phyloP scores from a whole-genome alignment of 139 green algal genomes.

The Micractinium conductrix region DNA sequence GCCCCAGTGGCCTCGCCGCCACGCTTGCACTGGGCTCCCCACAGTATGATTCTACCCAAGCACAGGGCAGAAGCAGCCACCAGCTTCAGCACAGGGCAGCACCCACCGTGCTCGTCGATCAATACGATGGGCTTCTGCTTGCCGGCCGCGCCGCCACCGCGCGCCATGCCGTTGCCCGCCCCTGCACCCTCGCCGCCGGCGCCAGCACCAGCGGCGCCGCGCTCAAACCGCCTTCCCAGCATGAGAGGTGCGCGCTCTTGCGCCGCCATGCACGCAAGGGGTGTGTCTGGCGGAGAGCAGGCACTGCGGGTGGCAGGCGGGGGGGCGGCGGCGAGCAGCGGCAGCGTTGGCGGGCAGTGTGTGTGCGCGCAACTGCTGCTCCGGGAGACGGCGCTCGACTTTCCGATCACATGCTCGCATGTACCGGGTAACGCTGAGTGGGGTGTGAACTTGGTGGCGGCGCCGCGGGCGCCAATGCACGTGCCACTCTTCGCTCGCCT shows the following conservation, averaged over 20 bases:
- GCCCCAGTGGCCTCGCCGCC: too few species aligned
- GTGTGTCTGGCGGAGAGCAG: background rate
- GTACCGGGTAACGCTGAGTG: background rate
- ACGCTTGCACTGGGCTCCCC: background rate
- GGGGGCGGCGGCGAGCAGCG: background rate
- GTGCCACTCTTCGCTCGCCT: too few species aligned
- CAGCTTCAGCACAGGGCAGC: background rate
- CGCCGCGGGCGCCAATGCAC: too few species aligned
- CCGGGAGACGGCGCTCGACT: background rate
- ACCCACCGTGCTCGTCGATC: conserved; percentile 7
- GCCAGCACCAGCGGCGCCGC: background rate
- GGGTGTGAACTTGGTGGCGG: background rate
- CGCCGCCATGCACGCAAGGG: background rate
- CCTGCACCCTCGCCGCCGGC: background rate
- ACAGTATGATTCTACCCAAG: background rate
- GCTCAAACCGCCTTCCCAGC: background rate
- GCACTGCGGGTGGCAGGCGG: background rate
- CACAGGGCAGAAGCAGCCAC: background rate
- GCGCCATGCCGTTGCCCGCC: background rate
- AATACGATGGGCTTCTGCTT: conserved; percentile 16
- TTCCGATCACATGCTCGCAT: background rate
- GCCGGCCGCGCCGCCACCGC: background rate
- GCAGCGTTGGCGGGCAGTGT: background rate
- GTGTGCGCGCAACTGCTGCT: too few species aligned
- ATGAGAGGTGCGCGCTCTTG: background rate